A percentile compares a stretch with the other conserved stretches of the same genome.
These are phyloP conservation scores for Ajuga chamaepitys DNA, from an alignment of 257 asterid genomes.

Conservation along the genomic window DNA sequence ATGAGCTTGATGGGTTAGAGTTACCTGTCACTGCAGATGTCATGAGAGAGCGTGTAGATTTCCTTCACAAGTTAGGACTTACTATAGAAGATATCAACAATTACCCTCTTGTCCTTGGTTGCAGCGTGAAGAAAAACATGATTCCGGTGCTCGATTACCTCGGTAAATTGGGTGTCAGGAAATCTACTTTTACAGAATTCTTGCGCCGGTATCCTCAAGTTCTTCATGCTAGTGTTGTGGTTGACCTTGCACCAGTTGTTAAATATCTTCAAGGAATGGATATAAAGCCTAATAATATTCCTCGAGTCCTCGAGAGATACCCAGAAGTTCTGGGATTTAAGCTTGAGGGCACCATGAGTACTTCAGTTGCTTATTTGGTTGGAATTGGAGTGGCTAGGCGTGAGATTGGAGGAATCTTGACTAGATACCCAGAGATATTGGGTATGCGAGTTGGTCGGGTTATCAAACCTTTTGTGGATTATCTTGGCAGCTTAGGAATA, in stretches of 20 bases:
- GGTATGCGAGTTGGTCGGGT: constrained; percentile 97
- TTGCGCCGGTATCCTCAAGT: constrained; percentile 86
- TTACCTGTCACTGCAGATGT: constrained; percentile 92
- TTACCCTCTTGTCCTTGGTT: constrained; percentile 95
- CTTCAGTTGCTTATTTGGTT: constrained; percentile 94
- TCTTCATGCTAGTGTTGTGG: constrained; percentile 94
- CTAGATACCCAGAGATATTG: constrained; percentile 77
- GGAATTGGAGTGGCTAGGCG: constrained; percentile 94
- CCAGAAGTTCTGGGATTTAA: constrained; percentile 92
- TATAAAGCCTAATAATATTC: constrained; percentile 76
- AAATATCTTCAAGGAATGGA: constrained; percentile 97
- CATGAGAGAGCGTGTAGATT: constrained; percentile 85
- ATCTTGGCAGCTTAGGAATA: constrained; percentile 70
- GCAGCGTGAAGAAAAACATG: constrained; percentile 98
- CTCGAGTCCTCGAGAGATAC: constrained; percentile 74
- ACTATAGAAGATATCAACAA: constrained; percentile 82
- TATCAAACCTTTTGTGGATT: constrained; percentile 87
- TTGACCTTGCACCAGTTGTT: constrained; percentile 89
- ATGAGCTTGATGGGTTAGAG: constrained; percentile 93
- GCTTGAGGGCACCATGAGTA: constrained; percentile 98
- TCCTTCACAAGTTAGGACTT: constrained; percentile 90
- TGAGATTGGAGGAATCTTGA: constrained; percentile 74
- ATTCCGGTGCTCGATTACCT: constrained; percentile 93
- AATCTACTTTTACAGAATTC: constrained; percentile 72
- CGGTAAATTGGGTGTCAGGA: constrained; percentile 80